Percentiles rank a stretch among this genome's conserved stretches.
phyloP scores from a whole-genome alignment of 2,329 filamentous ascomycete genomes.

The Cryphonectria japonica region DNA sequence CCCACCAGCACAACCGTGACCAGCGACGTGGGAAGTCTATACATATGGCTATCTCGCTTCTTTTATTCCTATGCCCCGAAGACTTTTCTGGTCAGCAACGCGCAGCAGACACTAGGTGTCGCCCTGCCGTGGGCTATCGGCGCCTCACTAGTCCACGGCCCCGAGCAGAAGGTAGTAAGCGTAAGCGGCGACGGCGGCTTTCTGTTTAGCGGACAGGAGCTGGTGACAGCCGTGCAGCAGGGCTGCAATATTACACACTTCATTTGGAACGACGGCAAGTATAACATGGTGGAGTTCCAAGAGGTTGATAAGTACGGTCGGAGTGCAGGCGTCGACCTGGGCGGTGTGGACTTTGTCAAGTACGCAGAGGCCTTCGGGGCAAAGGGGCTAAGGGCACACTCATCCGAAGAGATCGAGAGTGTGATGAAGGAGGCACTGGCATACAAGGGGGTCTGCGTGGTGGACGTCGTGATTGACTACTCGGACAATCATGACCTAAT shows the following conservation, averaged over 20 bases:
- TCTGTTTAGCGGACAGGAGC: constrained; percentile 52
- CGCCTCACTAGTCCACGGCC: constrained; percentile 46
- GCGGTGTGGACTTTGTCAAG: constrained; percentile 52
- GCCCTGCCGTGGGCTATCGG: constrained; percentile 54
- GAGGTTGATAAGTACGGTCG: constrained; percentile 54
- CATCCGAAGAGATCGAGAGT: constrained; percentile 44
- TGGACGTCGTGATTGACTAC: constrained; percentile 53
- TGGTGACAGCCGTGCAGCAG: constrained; percentile 50
- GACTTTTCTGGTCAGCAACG: constrained; percentile 50
- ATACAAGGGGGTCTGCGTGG: constrained; percentile 47
- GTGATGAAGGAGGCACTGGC: constrained; percentile 49
- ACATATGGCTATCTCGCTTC: constrained; percentile 53
- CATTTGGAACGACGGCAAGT: constrained; percentile 53
- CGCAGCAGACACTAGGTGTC: constrained; percentile 53
- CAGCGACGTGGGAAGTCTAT: constrained; percentile 52
- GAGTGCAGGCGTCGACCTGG: constrained; percentile 46
- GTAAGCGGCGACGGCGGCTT: constrained; percentile 53
- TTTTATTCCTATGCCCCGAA: constrained; percentile 50
- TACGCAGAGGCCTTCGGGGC: constrained; percentile 52
- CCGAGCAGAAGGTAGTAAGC: constrained; percentile 48
- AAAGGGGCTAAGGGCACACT: constrained; percentile 46
- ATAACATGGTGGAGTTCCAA: constrained; percentile 57
- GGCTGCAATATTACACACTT: constrained; percentile 54
- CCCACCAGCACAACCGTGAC: constrained; percentile 46
- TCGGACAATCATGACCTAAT: constrained; percentile 46